Evolutionary conservation across 2,329 filamentous ascomycete species (phyloP), one percentile per base, ranked within the genome.

Genomic region (Alternaria longipes): DNA sequence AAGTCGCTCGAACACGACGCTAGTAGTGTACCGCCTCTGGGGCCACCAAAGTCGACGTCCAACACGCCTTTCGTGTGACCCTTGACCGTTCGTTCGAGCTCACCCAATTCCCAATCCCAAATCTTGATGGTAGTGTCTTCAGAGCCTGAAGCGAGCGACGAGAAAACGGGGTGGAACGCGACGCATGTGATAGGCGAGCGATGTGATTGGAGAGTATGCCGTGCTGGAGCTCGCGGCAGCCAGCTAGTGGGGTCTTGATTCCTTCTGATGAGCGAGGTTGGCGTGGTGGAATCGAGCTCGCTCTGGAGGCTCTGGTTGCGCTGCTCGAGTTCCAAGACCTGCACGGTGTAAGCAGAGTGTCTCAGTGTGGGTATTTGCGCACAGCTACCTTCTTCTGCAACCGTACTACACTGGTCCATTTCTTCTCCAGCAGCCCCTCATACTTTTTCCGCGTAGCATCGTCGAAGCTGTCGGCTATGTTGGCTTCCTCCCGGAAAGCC

Each of bases 51-150:
- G 74, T 97, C 94, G 36, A 97, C 88, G 75, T 97, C 93, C 28
- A 95, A 81, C 1, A 97, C 93, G 4, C 92, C 88, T 74, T 91
- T 93, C 5, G 93, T 97, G 74, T 97, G 94, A 1, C 93, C 93
- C 76, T 97, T 97, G 59, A 97, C 86, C 0, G 94, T 97, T 64
- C 90, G 84, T 78, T 97, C 94, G 4, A 97, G 84, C 79, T 97
- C 94, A 49, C 94, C 94, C 24, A 96, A 81, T 74, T 97, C 94
- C 91, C 93, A 97, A 74, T 97, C 94, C 94, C 94, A 97, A 56
- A 97, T 94, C 74, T 97, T 97, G 78, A 98, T 97, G 8, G 91
- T 97, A 56, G 88, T 91, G 78, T 97, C 94, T 77, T 97, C 94
- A 8, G 93, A 96, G 16, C 92, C 94, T 0, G 93, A 95, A 9